phyloP scores from a whole-genome alignment of 345 rosid genomes.

The Aethionema arabicum region DNA sequence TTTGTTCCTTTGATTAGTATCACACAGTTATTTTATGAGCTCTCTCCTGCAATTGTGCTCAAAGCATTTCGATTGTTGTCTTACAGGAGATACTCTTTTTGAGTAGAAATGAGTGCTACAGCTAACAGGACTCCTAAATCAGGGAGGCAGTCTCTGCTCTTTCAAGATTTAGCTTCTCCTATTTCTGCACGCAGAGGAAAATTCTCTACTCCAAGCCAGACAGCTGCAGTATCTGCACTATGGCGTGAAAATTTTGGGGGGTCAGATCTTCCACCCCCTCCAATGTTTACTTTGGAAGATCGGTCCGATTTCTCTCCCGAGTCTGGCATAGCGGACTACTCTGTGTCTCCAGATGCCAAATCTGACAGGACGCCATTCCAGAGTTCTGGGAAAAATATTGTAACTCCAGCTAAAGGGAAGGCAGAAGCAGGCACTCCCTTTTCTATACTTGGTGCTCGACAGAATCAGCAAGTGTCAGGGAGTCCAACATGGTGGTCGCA shows the following conservation, averaged over 20 bases:
- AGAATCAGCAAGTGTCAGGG: slow-evolving; percentile 58
- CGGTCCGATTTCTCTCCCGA: slow-evolving; percentile 89
- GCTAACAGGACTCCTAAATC: slow-evolving; percentile 74
- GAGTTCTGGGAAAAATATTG: slow-evolving; percentile 55
- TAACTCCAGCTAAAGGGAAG: slow-evolving; percentile 56
- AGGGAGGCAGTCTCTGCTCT: slow-evolving; percentile 76
- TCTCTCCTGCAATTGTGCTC: slow-evolving; percentile 1
- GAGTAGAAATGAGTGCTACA: slow-evolving; percentile 51
- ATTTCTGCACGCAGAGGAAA: slow-evolving; percentile 74
- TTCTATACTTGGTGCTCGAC: slow-evolving; percentile 56
- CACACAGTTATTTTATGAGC: not conserved
- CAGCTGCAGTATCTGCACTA: slow-evolving; percentile 93
- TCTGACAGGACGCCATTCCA: slow-evolving; percentile 59
- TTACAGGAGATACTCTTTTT: slow-evolving; percentile 24
- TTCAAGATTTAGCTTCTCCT: slow-evolving; percentile 88
- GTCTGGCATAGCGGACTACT: slow-evolving; percentile 75
- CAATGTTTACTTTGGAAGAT: slow-evolving; percentile 83
- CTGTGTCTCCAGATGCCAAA: slow-evolving; percentile 61
- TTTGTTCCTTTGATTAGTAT: not conserved
- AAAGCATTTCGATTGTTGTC: not conserved
- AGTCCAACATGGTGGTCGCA: slow-evolving; percentile 82
- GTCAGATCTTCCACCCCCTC: slow-evolving; percentile 97
- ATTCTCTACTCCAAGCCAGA: slow-evolving; percentile 77
- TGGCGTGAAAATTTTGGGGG: slow-evolving; percentile 92
- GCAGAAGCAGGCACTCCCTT: slow-evolving; percentile 63